These are phyloP conservation scores for Zygosaccharomyces lentus DNA, from an alignment of 805 yeast genomes.

Conservation along the genomic window DNA sequence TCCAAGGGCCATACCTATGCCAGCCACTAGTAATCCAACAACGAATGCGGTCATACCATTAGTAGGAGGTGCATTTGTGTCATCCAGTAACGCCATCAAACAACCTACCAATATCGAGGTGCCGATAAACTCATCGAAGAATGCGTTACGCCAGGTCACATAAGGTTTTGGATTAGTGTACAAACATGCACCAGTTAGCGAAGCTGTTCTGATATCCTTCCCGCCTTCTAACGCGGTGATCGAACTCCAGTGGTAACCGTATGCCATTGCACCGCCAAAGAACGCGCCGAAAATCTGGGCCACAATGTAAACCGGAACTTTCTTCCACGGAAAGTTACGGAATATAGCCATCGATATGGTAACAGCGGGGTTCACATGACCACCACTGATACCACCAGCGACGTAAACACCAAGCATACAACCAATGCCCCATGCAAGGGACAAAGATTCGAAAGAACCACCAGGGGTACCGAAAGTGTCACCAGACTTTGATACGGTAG, in stretches of 20 bases:
- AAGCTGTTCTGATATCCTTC: conserved; percentile 17
- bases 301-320: conserved; percentile 40
- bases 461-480: conserved; percentile 14
- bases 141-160: conserved; percentile 38
- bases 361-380: conserved; percentile 47
- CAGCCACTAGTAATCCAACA: conserved; percentile 39
- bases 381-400: conserved; percentile 49
- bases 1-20: conserved; percentile 43
- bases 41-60: conserved; percentile 41
- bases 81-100: conserved; percentile 43
- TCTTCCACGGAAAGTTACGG: conserved; percentile 46
- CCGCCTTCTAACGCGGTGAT: conserved; percentile 16
- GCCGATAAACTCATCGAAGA: conserved; percentile 42
- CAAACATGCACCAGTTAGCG: conserved; percentile 39
- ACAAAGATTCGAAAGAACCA: conserved; percentile 38
- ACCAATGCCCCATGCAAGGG: conserved; percentile 45
- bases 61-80: conserved; percentile 39
- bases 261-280: conserved; percentile 42
- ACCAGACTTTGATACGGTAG: conserved; percentile 32
- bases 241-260: conserved; percentile 39
- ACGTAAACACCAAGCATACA: conserved; percentile 43
- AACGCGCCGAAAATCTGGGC: conserved; percentile 44
- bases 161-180: conserved; percentile 40
- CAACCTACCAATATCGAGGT: conserved; percentile 40
- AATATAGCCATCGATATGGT: conserved; percentile 42